Evolutionary conservation across 768 basidiomycete species (phyloP), one percentile per base, ranked within the genome.

Genomic region (Pholiota conissans): DNA sequence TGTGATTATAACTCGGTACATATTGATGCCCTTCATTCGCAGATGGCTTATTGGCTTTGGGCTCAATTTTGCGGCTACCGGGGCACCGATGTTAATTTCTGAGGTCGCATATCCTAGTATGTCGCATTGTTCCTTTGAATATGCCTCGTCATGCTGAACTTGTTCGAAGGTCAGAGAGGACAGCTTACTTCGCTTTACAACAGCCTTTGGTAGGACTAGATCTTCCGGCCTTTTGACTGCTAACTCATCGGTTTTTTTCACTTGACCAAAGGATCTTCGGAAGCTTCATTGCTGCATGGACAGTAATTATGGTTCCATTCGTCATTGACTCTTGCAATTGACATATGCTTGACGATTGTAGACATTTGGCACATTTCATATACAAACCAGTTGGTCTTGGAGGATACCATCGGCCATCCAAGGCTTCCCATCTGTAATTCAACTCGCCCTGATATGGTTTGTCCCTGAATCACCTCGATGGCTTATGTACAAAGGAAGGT

Each of bases 381-480:
- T 89, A 48, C 64, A 65, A 46, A 81, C 66, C 56, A 75, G 77
- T 37, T 89, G 84, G 86, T 72, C 84, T 11, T 91, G 90, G 89
- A 79, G 90, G 53, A 74, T 89, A 54, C 87, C 87, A 3, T 86
- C 85, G 8, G 67, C 83, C 24, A 71, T 87, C 3, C 86, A 90
- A 75, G 83, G 74, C 24, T 63, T 82, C 46, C 86, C 86, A 2
- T 82, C 87, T 0, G 59, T 84, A 48, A 57, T 84, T 51, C 86
- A 90, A 63, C 58, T 90, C 53, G 54, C 69, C 53, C 67, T 90
- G 30, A 73, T 90, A 55, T 80, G 79, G 67, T 81, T 87, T 66
- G 76, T 78, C 5, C 89, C 89, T 30, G 90, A 91, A 67, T 86
- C 84, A 3, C 90, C 91, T 22, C 80, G 89, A 71, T 91, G 81